Conservation (phyloP, 352 stramenopile species). For the Phytophthora pistaciae region DNA sequence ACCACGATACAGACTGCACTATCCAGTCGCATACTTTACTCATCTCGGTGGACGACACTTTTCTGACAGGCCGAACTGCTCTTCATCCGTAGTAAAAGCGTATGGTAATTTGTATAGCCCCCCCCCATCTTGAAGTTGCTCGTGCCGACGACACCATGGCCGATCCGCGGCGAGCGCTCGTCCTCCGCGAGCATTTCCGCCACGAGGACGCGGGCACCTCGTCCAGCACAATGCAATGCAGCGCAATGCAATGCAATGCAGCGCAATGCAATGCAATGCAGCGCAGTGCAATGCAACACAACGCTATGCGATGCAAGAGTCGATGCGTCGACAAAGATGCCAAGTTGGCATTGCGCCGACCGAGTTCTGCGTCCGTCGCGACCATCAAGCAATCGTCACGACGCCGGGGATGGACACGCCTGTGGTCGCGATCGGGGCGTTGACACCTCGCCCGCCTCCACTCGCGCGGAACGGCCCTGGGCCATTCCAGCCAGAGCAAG, state of each 20-base stretch:
- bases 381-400: slow-evolving; percentile 28
- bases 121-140: slow-evolving; percentile 23
- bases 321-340: slow-evolving; percentile 3
- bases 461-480: slow-evolving; percentile 15
- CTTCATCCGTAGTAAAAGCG: slow-evolving; percentile 6
- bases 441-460: slow-evolving; percentile 12
- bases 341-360: neutral
- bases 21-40: neutral
- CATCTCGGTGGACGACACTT: slow-evolving; percentile 26
- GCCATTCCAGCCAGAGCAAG: slow-evolving; percentile 18
- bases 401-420: slow-evolving; percentile 18
- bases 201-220: neutral
- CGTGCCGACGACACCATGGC: neutral
- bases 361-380: slow-evolving; percentile 1
- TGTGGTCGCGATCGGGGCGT: slow-evolving; percentile 23
- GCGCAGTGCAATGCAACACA: neutral
- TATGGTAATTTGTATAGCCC: slow-evolving; percentile 14
- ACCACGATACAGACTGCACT: neutral
- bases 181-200: neutral
- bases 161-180: neutral
- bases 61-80: slow-evolving; percentile 7
- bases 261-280: neutral
- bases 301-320: neutral
- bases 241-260: neutral
- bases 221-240: neutral